phyloP scores from a whole-genome alignment of 2,329 filamentous ascomycete species.

The Kalaharituber pfeilii region DNA sequence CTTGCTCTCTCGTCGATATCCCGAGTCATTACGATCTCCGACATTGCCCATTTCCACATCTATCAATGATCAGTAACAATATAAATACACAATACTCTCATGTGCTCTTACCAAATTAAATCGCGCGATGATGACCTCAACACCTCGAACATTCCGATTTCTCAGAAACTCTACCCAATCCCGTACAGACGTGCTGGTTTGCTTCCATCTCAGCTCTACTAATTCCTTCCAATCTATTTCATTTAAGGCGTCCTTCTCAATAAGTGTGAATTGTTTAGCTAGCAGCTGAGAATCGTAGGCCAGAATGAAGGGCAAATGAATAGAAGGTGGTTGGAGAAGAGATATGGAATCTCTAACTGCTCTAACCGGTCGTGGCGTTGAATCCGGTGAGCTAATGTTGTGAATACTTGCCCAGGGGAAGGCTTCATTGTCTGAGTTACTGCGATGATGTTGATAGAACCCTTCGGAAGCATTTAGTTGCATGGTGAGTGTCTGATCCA shows the following conservation, averaged over 20 bases:
- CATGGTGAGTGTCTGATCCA: conserved; percentile 13
- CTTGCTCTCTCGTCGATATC: conserved; percentile 53
- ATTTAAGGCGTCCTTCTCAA: conserved; percentile 70
- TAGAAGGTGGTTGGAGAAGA: conserved; percentile 25
- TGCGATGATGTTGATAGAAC: conserved; percentile 10
- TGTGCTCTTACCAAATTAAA: conserved; percentile 52
- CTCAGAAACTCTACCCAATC: conserved; percentile 73
- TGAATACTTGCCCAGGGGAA: conserved; percentile 8
- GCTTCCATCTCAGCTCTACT: conserved; percentile 68
- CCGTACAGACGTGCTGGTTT: conserved; percentile 45
- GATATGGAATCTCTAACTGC: conserved; percentile 3
- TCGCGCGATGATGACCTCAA: conserved; percentile 68
- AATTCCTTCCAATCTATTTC: conserved; percentile 81
- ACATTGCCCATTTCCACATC: conserved; percentile 73
- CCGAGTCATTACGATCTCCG: conserved; percentile 59
- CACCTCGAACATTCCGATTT: conserved; percentile 52
- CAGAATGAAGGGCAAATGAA: conserved; percentile 62
- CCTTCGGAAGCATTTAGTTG: conserved; percentile 6
- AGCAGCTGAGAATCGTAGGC: conserved; percentile 63
- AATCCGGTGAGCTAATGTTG: conserved; percentile 2
- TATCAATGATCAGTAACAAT: conserved; percentile 10
- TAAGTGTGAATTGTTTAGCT: conserved; percentile 68
- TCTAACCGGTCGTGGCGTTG: conserved; percentile 3
- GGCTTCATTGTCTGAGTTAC: conserved; percentile 11
- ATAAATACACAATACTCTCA: too few relatives aligned